These are phyloP conservation scores for Alternaria panax DNA, from an alignment of 2,329 filamentous ascomycete genomes.

Conservation along the genomic window DNA sequence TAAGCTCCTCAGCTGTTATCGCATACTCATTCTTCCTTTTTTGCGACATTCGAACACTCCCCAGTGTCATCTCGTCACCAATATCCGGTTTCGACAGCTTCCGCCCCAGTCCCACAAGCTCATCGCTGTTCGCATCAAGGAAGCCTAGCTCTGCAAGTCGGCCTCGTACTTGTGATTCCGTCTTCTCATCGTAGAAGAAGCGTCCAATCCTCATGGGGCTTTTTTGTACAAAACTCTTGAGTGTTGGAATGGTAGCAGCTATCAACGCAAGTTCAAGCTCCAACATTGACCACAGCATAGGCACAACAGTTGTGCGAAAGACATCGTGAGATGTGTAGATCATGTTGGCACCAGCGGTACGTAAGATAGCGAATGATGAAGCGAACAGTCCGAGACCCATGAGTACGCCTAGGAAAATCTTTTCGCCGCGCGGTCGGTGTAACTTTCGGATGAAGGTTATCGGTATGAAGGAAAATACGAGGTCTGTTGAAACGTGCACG, in stretches of 20 bases:
- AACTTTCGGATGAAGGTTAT: slow-evolving; percentile 33
- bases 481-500: slow-evolving; percentile 27
- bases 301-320: slow-evolving; percentile 30
- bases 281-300: slow-evolving; percentile 33
- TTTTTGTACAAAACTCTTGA: slow-evolving; percentile 32
- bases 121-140: slow-evolving; percentile 3
- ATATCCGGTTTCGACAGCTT: slow-evolving; percentile 8
- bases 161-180: slow-evolving; percentile 20
- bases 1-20: neutral
- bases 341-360: slow-evolving; percentile 26
- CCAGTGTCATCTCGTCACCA: neutral
- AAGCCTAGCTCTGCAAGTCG: slow-evolving; percentile 27
- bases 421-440: slow-evolving; percentile 30
- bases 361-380: slow-evolving; percentile 28
- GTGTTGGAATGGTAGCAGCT: slow-evolving; percentile 37
- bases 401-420: slow-evolving; percentile 30
- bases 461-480: slow-evolving; percentile 32
- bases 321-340: slow-evolving; percentile 27
- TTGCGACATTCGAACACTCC: neutral
- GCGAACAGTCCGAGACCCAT: slow-evolving; percentile 38
- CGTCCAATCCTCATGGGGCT: slow-evolving; percentile 19
- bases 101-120: neutral
- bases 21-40: neutral
- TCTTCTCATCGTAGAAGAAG: slow-evolving; percentile 30
- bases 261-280: slow-evolving; percentile 38